Conservation (phyloP, 371 early-diverging fungal genomes). For the Cokeromyces recurvatus region DNA sequence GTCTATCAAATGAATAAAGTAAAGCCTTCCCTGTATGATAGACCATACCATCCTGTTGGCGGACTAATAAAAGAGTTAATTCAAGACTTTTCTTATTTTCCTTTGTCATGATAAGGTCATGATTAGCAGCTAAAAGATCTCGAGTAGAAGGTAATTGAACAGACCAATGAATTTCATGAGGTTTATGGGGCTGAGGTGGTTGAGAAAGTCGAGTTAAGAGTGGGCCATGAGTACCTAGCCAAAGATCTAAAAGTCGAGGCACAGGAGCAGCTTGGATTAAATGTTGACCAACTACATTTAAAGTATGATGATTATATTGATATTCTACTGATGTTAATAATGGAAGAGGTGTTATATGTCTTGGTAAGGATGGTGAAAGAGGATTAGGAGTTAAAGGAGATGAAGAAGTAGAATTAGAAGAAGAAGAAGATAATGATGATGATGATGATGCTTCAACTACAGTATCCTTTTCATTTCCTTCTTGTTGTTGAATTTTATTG, state of each 20-base stretch:
- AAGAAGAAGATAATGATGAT: constrained; percentile 1
- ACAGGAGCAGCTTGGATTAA: constrained; percentile 23
- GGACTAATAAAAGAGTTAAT: constrained; percentile 24
- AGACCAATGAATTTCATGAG: constrained; percentile 27
- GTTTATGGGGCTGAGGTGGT: constrained; percentile 21
- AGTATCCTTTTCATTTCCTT: constrained; percentile 5
- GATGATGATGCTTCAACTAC: neutral
- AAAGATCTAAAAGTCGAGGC: constrained; percentile 28
- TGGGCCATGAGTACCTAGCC: constrained; percentile 37
- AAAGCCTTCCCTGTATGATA: constrained; percentile 37
- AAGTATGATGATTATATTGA: constrained; percentile 18
- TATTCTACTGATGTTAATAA: constrained; percentile 23
- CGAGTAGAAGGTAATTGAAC: constrained; percentile 25
- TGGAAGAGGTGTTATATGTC: neutral
- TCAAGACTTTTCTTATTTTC: constrained; percentile 17
- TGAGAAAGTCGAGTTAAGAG: constrained; percentile 14
- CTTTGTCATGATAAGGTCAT: constrained; percentile 3
- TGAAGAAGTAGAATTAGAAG: neutral
- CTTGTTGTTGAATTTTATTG: too few species aligned
- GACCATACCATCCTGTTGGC: constrained; percentile 30
- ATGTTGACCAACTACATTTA: constrained; percentile 29
- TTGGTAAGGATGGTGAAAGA: neutral
- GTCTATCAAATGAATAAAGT: constrained; percentile 10
- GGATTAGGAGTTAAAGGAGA: neutral
- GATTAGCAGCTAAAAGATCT: constrained; percentile 17